Evolutionary conservation across 2,329 filamentous ascomycete genomes (phyloP).

Genomic region (Blumeriella jaapii): DNA sequence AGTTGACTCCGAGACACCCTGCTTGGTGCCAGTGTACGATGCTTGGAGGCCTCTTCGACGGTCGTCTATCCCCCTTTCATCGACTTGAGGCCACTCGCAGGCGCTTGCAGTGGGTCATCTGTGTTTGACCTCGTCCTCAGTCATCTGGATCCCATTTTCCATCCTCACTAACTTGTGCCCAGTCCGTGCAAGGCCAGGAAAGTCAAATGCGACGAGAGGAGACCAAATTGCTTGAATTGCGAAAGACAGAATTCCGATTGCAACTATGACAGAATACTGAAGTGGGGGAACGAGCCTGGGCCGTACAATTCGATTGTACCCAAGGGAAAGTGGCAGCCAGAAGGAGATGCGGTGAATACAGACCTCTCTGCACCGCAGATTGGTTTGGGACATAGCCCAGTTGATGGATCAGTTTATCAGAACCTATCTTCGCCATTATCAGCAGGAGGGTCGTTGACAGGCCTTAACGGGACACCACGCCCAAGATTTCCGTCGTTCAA

Average conservation of each 20-base stretch:
- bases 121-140: no score
- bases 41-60: no score
- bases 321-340: conserved; percentile 5
- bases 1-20: not conserved
- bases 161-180: no score
- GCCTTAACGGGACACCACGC: no score
- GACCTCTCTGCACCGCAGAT: not conserved
- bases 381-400: not conserved
- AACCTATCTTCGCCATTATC: no score
- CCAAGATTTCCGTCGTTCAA: not conserved
- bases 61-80: no score
- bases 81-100: no score
- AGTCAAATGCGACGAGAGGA: conserved; percentile 72
- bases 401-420: no score
- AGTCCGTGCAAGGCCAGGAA: conserved; percentile 74
- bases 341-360: not conserved
- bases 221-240: conserved; percentile 62
- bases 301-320: conserved; percentile 11
- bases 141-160: no score
- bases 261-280: conserved; percentile 71
- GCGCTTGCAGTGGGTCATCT: no score
- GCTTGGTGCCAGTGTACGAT: no score
- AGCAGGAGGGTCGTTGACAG: no score
- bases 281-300: conserved; percentile 52
- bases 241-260: conserved; percentile 59